A percentile compares a stretch with the other conserved stretches of the same genome.
phyloP scores from a whole-genome alignment of 352 stramenopile species.

The Nothophytophthora sp. region DNA sequence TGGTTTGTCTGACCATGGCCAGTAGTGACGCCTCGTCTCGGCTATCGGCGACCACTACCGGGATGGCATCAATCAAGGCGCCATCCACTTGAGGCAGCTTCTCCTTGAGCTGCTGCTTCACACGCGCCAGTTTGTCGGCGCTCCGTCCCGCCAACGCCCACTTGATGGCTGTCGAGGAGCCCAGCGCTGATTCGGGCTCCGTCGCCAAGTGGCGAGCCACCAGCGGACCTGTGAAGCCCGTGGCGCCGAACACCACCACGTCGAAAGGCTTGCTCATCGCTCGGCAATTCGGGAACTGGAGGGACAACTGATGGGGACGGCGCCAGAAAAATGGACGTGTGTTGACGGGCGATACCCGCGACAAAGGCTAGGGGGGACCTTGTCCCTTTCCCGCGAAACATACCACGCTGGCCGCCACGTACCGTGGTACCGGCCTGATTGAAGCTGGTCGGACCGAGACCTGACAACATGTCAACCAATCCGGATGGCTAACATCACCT shows the following conservation, averaged over 20 bases:
- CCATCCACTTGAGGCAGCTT: conserved; percentile 29
- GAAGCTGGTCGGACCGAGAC: too few relatives aligned
- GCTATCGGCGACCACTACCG: conserved; percentile 47
- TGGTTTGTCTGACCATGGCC: conserved; percentile 64
- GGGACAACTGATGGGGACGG: too few relatives aligned
- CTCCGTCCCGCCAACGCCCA: conserved; percentile 87
- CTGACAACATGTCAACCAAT: too few relatives aligned
- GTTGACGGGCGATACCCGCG: too few relatives aligned
- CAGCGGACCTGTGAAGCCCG: conserved; percentile 80
- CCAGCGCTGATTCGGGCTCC: conserved; percentile 29
- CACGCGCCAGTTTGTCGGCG: conserved; percentile 46
- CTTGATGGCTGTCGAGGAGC: conserved; percentile 28
- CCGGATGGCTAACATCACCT: too few relatives aligned
- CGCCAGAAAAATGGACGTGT: too few relatives aligned
- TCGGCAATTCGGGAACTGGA: conserved; percentile 3
- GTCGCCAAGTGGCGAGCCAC: conserved; percentile 63
- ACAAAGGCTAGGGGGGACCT: too few relatives aligned
- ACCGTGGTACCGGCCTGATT: too few relatives aligned
- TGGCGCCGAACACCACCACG: conserved; percentile 81
- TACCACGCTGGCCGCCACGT: too few relatives aligned
- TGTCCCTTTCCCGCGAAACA: too few relatives aligned
- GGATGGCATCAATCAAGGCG: conserved; percentile 19
- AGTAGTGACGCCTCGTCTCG: conserved; percentile 46
- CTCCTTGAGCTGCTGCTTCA: conserved; percentile 40
- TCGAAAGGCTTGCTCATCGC: conserved; percentile 26